These are phyloP conservation scores for Eruca vesicaria DNA, from an alignment of 441 rosid species.

Conservation along the genomic window DNA sequence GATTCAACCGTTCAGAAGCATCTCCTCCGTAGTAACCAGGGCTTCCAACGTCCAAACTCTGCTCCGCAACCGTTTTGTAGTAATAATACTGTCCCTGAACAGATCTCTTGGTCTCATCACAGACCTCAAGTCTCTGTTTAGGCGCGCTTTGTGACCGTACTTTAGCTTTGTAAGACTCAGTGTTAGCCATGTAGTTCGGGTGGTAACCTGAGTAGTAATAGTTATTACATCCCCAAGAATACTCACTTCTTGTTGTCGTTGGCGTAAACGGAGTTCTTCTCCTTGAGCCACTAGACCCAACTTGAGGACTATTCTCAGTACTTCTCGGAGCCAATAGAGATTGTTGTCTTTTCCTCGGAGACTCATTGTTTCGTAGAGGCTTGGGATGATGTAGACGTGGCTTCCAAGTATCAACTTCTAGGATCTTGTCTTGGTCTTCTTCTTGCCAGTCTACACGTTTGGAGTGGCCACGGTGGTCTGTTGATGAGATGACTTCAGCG, in stretches of 20 bases:
- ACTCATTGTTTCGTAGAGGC: slow-evolving; percentile 22
- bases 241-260: slow-evolving; percentile 26
- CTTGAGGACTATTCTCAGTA: slow-evolving; percentile 35
- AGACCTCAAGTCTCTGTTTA: slow-evolving; percentile 37
- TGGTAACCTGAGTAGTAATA: slow-evolving; percentile 39
- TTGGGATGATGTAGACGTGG: slow-evolving; percentile 28
- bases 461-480: slow-evolving; percentile 48
- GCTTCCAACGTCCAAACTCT: slow-evolving; percentile 24
- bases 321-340: slow-evolving; percentile 23
- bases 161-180: slow-evolving; percentile 53
- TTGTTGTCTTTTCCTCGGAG: slow-evolving; percentile 34
- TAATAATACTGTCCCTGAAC: slow-evolving; percentile 32
- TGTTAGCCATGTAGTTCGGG: slow-evolving; percentile 56
- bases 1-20: slow-evolving; percentile 22
- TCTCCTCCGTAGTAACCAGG: slow-evolving; percentile 26
- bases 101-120: slow-evolving; percentile 26
- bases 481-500: slow-evolving; percentile 34
- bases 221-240: slow-evolving; percentile 37
- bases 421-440: slow-evolving; percentile 23
- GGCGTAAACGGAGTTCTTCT: slow-evolving; percentile 36
- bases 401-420: slow-evolving; percentile 41
- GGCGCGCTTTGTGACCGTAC: slow-evolving; percentile 48
- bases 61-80: slow-evolving; percentile 13
- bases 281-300: slow-evolving; percentile 33
- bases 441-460: slow-evolving; percentile 49